Evolutionary conservation across 768 basidiomycete genomes (phyloP), one percentile per base, ranked within the genome.

Genomic region (Lenzites betulinus): DNA sequence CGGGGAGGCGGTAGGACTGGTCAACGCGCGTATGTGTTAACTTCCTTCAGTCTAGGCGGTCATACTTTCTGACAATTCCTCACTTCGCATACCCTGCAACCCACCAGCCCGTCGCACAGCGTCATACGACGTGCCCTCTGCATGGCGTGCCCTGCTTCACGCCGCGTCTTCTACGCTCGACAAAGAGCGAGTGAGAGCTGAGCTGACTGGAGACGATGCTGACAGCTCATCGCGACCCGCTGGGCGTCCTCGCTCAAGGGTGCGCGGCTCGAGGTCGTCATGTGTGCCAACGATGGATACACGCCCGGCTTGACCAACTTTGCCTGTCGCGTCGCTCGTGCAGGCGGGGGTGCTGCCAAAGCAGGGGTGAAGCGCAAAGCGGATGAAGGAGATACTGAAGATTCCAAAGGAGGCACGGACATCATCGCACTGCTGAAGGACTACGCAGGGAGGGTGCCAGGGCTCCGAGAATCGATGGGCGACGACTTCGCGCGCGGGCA

Each of bases 401-500:
- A 33, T 11, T 28, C 48, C 0, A 54, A 60, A 4, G 68, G 71
- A 50, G 64, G 66, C 35, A 75, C 75, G 23, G 73, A 78, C 61
- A 70, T 80, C 22, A 78, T 78, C 20, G 73, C 63, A 13, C 62
- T 77, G 13, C 65, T 80, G 6, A 72, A 75, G 49, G 73, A 71
- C 41, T 78, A 78, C 58, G 79, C 75, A 7, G 63, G 67, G 44
- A 56, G 63, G 1, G 75, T 63, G 20, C 62, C 67, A 3, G 70
- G 75, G 0, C 75, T 79, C 53, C 58, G 66, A 18, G 74, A 77
- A 18, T 54, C 75, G 25, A 77, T 81, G 46, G 79, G 80, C 23
- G 73, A 75, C 2, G 74, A 81, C 54, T 82, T 78, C 57, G 79
- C 80, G 11, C 62, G 78, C 25, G 80, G 80, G 0, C 80, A 82